phyloP scores from a whole-genome alignment of 352 stramenopile genomes.

The Lagenidium sp. region DNA sequence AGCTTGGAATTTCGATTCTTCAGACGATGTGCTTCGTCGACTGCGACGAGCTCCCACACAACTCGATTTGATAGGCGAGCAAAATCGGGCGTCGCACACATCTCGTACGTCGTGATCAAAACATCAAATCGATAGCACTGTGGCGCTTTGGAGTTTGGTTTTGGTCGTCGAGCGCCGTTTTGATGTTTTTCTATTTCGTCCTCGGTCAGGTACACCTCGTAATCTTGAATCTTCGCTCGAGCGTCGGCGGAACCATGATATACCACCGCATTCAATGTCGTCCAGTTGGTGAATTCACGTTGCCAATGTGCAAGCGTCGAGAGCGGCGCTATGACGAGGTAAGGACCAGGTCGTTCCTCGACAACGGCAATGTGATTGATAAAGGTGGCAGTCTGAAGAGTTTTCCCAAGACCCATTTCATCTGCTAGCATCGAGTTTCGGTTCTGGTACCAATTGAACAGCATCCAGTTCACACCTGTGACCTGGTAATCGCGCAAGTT shows the following conservation, averaged over 20 bases:
- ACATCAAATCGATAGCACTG: conserved; percentile 95
- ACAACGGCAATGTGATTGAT: conserved; percentile 95
- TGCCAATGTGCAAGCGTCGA: conserved; percentile 98
- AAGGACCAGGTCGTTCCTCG: conserved; percentile 92
- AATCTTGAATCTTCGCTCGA: conserved; percentile 87
- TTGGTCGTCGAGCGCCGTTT: conserved; percentile 3
- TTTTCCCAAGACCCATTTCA: conserved; percentile 98
- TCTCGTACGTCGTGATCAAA: conserved; percentile 99
- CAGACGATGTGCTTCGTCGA: conserved; percentile 99
- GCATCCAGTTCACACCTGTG: conserved; percentile 98
- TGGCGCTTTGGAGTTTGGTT: conserved; percentile 29
- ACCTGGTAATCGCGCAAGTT: conserved; percentile 98
- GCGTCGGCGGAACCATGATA: conserved; percentile 95
- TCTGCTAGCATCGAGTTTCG: conserved; percentile 98
- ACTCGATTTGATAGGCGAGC: conserved; percentile 89
- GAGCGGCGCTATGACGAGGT: conserved; percentile 96
- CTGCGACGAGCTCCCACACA: conserved; percentile 94
- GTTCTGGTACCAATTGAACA: conserved; percentile 98
- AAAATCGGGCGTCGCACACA: conserved; percentile 92
- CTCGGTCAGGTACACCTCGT: conserved; percentile 90
- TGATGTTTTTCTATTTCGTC: conserved; percentile 16
- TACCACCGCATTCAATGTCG: conserved; percentile 96
- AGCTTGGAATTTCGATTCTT: conserved; percentile 98
- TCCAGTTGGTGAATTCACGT: conserved; percentile 94
- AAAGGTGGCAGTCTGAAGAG: conserved; percentile 92